Percentiles rank a stretch among this genome's conserved stretches.
These are phyloP conservation scores for Aspergillus pseudoviridinutans DNA, from an alignment of 2,329 filamentous ascomycete species.

Conservation along the genomic window DNA sequence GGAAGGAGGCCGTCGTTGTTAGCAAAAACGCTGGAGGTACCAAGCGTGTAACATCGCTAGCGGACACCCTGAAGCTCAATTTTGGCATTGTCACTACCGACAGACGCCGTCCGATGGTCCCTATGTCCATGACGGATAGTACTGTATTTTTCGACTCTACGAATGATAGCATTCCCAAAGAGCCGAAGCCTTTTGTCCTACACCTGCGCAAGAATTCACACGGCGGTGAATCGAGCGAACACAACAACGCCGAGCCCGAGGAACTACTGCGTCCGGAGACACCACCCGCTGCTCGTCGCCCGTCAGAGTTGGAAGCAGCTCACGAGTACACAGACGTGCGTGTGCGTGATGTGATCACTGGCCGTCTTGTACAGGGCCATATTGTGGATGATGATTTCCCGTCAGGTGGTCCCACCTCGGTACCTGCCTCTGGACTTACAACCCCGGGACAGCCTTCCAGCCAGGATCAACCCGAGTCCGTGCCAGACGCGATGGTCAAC, in stretches of 20 bases:
- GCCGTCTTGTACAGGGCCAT: slow-evolving; percentile 86
- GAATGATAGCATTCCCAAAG: slow-evolving; percentile 38
- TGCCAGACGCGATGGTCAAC: slow-evolving; percentile 85
- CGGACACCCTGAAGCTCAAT: slow-evolving; percentile 93
- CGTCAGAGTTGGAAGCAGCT: slow-evolving; percentile 42
- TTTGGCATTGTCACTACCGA: slow-evolving; percentile 78
- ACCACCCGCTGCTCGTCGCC: slow-evolving; percentile 35
- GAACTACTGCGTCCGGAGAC: slow-evolving; percentile 34
- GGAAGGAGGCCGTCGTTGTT: slow-evolving; percentile 87
- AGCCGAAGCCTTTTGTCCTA: slow-evolving; percentile 26
- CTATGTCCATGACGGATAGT: slow-evolving; percentile 68
- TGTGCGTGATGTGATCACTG: slow-evolving; percentile 85
- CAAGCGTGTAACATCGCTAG: slow-evolving; percentile 92
- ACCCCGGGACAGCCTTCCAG: slow-evolving; percentile 46
- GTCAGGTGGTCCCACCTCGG: slow-evolving; percentile 62
- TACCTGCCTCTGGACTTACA: slow-evolving; percentile 59
- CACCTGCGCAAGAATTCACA: slow-evolving; percentile 21
- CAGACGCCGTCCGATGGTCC: slow-evolving; percentile 51
- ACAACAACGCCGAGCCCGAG: slow-evolving; percentile 23
- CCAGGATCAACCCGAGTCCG: slow-evolving; percentile 46
- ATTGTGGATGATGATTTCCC: slow-evolving; percentile 92
- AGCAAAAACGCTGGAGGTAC: slow-evolving; percentile 98
- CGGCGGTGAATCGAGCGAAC: slow-evolving; percentile 9
- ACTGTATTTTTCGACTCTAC: slow-evolving; percentile 68
- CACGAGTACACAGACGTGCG: slow-evolving; percentile 71